These are phyloP conservation scores for Pholiota molesta DNA, from an alignment of 768 basidiomycete species.

Conservation along the genomic window DNA sequence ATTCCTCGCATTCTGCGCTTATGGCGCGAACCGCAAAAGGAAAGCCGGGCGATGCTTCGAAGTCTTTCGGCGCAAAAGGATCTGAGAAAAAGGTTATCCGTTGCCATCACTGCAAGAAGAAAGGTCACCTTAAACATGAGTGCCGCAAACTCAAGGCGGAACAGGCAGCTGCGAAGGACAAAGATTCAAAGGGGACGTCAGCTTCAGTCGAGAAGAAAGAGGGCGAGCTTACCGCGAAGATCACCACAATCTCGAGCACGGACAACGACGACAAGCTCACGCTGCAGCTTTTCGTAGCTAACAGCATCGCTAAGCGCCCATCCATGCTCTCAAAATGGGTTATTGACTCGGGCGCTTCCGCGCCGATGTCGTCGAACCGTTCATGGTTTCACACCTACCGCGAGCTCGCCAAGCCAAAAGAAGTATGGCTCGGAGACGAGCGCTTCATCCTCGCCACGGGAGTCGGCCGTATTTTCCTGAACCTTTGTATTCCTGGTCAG, in stretches of 20 bases:
- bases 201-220: too few relatives aligned
- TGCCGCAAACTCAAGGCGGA: too few relatives aligned
- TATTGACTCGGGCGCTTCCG: slow-evolving; percentile 17
- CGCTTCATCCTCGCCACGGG: slow-evolving; percentile 15
- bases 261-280: too few relatives aligned
- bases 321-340: slow-evolving; percentile 15
- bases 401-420: slow-evolving; percentile 4
- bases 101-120: too few relatives aligned
- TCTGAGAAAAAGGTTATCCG: too few relatives aligned
- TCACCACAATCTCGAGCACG: too few relatives aligned
- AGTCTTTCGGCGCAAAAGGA: too few relatives aligned
- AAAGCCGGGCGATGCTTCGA: not conserved
- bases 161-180: too few relatives aligned
- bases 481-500: not conserved
- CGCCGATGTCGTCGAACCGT: slow-evolving; percentile 15
- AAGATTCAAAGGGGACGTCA: too few relatives aligned
- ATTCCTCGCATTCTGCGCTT: slow-evolving; percentile 12
- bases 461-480: slow-evolving; percentile 6
- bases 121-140: too few relatives aligned
- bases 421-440: slow-evolving; percentile 20
- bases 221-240: too few relatives aligned
- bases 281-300: too few relatives aligned
- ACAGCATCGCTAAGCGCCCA: not conserved
- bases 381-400: slow-evolving; percentile 16
- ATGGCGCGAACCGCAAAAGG: slow-evolving; percentile 9